Evolutionary conservation across 371 early-diverging fungal species (phyloP).

Genomic region (Dichotomocladium elegans): DNA sequence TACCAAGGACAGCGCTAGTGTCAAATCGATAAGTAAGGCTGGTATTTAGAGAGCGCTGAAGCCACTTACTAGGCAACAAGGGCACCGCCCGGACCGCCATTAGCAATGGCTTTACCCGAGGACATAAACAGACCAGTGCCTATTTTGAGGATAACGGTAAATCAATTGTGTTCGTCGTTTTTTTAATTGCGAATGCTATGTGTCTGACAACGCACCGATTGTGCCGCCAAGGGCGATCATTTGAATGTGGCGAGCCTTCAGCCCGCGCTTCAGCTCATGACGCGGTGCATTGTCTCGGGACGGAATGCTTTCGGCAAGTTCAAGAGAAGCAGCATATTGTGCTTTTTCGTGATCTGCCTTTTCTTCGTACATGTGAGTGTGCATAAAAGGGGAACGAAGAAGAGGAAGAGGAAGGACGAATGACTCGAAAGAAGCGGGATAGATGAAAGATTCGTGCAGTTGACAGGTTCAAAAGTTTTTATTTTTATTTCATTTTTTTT

Average conservation of each 20-base stretch:
- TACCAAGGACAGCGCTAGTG: conserved; percentile 52
- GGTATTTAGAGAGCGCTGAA: background rate
- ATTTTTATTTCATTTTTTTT: background rate
- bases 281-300: background rate
- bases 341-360: background rate
- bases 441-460: background rate
- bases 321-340: conserved; percentile 18
- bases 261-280: conserved; percentile 30
- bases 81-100: conserved; percentile 76
- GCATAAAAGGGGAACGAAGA: background rate
- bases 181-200: background rate
- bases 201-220: conserved; percentile 32
- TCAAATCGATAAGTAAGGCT: background rate
- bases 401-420: background rate
- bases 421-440: background rate
- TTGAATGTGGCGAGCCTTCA: conserved; percentile 53
- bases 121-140: conserved; percentile 89
- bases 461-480: background rate
- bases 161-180: background rate
- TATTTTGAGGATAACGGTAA: too few relatives aligned
- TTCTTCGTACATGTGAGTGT: background rate
- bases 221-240: conserved; percentile 67
- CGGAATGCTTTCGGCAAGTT: conserved; percentile 13
- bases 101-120: conserved; percentile 73
- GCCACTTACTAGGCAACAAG: conserved; percentile 53